A percentile compares a stretch with the other conserved stretches of the same genome.
Evolutionary conservation across 2,329 filamentous ascomycete genomes (phyloP).

Genomic region (Nothophaeocryptopus gaeumannii): DNA sequence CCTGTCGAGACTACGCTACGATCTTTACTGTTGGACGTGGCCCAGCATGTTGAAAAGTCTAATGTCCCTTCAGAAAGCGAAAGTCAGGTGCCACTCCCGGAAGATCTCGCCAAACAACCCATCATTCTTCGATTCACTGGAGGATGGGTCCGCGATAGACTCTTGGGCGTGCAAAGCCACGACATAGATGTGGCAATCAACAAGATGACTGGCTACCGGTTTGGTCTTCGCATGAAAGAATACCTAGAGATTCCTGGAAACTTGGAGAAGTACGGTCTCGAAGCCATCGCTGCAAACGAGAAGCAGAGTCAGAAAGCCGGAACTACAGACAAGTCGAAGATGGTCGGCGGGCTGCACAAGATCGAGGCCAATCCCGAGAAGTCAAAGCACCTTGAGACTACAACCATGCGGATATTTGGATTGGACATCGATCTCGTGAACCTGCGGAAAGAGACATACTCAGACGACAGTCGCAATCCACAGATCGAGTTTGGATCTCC

Average conservation of each 20-base stretch:
- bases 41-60: slow-evolving; percentile 59
- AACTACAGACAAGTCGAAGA: slow-evolving; percentile 48
- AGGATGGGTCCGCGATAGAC: slow-evolving; percentile 83
- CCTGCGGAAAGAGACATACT: slow-evolving; percentile 84
- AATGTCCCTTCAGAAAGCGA: slow-evolving; percentile 24
- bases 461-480: slow-evolving; percentile 83
- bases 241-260: slow-evolving; percentile 64
- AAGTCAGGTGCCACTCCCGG: slow-evolving; percentile 39
- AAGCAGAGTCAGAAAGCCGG: slow-evolving; percentile 41
- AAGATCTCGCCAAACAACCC: slow-evolving; percentile 46
- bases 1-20: slow-evolving; percentile 69
- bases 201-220: slow-evolving; percentile 75
- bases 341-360: slow-evolving; percentile 76
- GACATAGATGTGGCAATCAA: slow-evolving; percentile 87
- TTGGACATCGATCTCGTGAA: slow-evolving; percentile 94
- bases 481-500: slow-evolving; percentile 92
- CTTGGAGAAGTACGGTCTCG: slow-evolving; percentile 58
- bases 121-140: slow-evolving; percentile 72
- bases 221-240: slow-evolving; percentile 66
- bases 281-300: slow-evolving; percentile 37
- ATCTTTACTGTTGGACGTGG: slow-evolving; percentile 78
- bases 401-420: slow-evolving; percentile 79
- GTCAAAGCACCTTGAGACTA: slow-evolving; percentile 92
- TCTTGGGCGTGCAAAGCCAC: slow-evolving; percentile 68
- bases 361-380: slow-evolving; percentile 92